phyloP scores from a whole-genome alignment of 2,329 filamentous ascomycete species.

The Botrytis fabae region DNA sequence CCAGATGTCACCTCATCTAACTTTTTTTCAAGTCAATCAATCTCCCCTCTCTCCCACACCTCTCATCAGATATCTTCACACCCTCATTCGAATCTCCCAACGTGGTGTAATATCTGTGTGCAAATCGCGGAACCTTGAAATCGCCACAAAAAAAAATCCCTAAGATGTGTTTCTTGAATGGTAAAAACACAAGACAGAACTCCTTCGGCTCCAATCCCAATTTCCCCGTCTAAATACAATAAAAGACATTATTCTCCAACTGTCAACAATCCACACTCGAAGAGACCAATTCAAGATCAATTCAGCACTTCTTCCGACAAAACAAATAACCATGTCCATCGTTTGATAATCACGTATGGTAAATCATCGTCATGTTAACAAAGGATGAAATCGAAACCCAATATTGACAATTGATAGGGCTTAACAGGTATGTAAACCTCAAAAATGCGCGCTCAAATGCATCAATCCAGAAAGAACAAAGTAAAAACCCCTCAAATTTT shows the following conservation, averaged over 20 bases:
- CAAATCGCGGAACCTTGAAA: background rate
- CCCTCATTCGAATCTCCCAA: background rate
- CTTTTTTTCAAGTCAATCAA: background rate
- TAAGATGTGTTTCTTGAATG: conserved; percentile 9
- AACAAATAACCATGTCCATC: conserved; percentile 2
- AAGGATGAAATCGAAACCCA: background rate
- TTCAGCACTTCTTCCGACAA: conserved; percentile 4
- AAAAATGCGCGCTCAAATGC: conserved; percentile 39
- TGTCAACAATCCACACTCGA: background rate
- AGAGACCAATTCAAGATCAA: background rate
- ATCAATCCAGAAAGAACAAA: conserved; percentile 27
- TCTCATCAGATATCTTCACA: background rate
- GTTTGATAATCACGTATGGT: conserved; percentile 3
- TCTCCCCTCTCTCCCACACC: background rate
- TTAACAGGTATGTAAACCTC: conserved; percentile 18
- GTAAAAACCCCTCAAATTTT: conserved; percentile 29
- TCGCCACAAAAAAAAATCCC: conserved; percentile 12
- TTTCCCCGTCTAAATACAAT: conserved; percentile 9
- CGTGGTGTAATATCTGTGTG: conserved; percentile 10
- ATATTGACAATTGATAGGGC: conserved; percentile 20
- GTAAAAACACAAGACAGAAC: conserved; percentile 5
- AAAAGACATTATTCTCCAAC: conserved; percentile 12
- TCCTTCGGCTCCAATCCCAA: conserved; percentile 14
- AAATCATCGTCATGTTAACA: background rate
- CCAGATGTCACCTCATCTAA: background rate